These are phyloP conservation scores for Sclerotiophoma versabilis DNA, from an alignment of 2,329 filamentous ascomycete species.

Conservation along the genomic window DNA sequence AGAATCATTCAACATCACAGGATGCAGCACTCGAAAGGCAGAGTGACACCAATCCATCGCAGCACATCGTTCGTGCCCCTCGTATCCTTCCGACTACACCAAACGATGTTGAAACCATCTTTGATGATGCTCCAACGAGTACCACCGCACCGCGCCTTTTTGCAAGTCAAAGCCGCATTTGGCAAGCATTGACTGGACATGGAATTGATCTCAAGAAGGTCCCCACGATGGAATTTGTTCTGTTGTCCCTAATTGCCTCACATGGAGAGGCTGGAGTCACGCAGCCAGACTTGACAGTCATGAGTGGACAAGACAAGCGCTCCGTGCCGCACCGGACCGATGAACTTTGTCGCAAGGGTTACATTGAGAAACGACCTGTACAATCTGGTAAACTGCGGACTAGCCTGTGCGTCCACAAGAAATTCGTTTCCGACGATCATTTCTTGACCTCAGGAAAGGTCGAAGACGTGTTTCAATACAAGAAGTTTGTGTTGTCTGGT, in stretches of 20 bases:
- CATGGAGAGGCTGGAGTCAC: conserved; percentile 62
- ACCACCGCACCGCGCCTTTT: conserved; percentile 41
- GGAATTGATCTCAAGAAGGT: conserved; percentile 63
- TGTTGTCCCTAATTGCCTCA: conserved; percentile 66
- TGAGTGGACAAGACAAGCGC: conserved; percentile 69
- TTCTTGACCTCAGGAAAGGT: conserved; percentile 36
- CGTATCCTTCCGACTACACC: conserved; percentile 21
- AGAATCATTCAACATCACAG: background rate
- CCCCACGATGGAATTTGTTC: conserved; percentile 61
- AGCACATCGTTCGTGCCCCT: conserved; percentile 9
- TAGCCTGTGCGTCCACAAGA: conserved; percentile 63
- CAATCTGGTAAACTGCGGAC: conserved; percentile 57
- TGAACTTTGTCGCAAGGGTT: conserved; percentile 62
- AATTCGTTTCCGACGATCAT: conserved; percentile 52
- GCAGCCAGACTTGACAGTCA: conserved; percentile 62
- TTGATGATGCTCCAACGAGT: conserved; percentile 34
- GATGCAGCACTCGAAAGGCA: background rate
- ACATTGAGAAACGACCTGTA: conserved; percentile 62
- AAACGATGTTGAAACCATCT: conserved; percentile 23
- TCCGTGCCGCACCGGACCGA: conserved; percentile 69
- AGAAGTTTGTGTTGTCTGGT: conserved; percentile 57
- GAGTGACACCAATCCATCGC: background rate
- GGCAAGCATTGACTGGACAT: conserved; percentile 68
- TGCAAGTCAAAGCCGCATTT: conserved; percentile 64
- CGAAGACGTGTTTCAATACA: conserved; percentile 45